Evolutionary conservation across 345 rosid species (phyloP).

Genomic region (Pseudoturritis turrita): DNA sequence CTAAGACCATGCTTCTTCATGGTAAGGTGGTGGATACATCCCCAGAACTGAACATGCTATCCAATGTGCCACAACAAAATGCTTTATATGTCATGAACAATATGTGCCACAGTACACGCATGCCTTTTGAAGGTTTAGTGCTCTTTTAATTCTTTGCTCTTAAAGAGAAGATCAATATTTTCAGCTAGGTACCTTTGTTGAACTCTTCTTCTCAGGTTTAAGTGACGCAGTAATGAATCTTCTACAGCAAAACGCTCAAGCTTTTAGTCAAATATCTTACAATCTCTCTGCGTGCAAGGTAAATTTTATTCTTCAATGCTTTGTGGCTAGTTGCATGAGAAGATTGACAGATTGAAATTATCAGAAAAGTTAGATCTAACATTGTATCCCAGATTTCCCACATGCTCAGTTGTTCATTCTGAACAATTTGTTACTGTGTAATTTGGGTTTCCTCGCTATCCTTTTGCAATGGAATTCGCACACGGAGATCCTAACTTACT

Average conservation of each 20-base stretch:
- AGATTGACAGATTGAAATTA: background rate
- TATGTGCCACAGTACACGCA: slow-evolving; percentile 38
- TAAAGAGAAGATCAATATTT: background rate
- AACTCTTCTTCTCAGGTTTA: slow-evolving; percentile 48
- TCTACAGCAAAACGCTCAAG: slow-evolving; percentile 70
- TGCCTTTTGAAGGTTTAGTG: slow-evolving; percentile 60
- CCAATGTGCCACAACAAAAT: slow-evolving; percentile 50
- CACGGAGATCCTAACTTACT: slow-evolving; percentile 13
- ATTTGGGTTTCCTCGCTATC: background rate
- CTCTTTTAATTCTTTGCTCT: slow-evolving; percentile 16
- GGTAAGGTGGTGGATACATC: slow-evolving; percentile 81
- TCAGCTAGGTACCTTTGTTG: slow-evolving; percentile 11
- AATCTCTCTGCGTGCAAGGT: slow-evolving; percentile 78
- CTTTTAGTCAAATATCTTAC: slow-evolving; percentile 60
- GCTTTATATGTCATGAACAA: slow-evolving; percentile 46
- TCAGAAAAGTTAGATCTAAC: background rate
- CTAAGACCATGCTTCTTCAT: slow-evolving; percentile 27
- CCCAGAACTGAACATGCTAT: slow-evolving; percentile 46
- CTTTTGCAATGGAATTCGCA: background rate
- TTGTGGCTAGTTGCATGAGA: slow-evolving; percentile 3
- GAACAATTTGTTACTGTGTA: background rate
- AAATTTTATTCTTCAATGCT: slow-evolving; percentile 13
- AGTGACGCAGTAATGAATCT: slow-evolving; percentile 57
- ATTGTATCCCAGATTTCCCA: background rate
- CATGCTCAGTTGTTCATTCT: background rate